Conservation (phyloP, 2,329 filamentous ascomycete species). For the Ophiosphaerella korrae region DNA sequence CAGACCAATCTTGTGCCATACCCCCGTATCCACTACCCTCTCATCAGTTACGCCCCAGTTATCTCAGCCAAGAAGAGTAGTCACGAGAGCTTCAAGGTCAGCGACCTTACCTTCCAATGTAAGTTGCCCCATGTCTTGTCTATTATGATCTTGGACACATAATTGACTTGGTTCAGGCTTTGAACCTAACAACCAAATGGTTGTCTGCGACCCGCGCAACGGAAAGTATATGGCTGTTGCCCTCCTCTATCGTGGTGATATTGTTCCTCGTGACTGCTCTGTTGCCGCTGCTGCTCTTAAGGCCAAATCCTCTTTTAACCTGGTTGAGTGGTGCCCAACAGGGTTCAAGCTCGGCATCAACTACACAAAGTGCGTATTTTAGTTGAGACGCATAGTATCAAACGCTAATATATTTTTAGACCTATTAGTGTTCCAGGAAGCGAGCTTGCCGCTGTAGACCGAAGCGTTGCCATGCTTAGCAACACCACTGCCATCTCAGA, state of each 20-base stretch:
- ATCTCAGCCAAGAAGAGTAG: slow-evolving; percentile 75
- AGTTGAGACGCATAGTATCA: neutral
- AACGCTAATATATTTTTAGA: slow-evolving; percentile 62
- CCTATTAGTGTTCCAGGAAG: slow-evolving; percentile 95
- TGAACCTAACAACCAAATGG: slow-evolving; percentile 80
- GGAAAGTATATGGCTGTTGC: slow-evolving; percentile 79
- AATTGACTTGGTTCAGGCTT: slow-evolving; percentile 58
- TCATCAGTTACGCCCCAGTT: slow-evolving; percentile 75
- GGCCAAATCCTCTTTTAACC: slow-evolving; percentile 73
- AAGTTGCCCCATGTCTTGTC: slow-evolving; percentile 10
- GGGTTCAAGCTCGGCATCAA: slow-evolving; percentile 79
- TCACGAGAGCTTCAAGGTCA: slow-evolving; percentile 86
- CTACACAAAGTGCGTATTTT: slow-evolving; percentile 60
- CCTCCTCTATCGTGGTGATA: slow-evolving; percentile 73
- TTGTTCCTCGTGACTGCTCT: slow-evolving; percentile 72
- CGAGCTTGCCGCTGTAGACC: slow-evolving; percentile 96
- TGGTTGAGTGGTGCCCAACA: slow-evolving; percentile 77
- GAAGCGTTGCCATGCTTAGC: slow-evolving; percentile 83
- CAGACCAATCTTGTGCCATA: slow-evolving; percentile 77
- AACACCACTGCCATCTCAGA: slow-evolving; percentile 77
- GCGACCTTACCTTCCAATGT: slow-evolving; percentile 77
- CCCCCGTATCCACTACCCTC: slow-evolving; percentile 74
- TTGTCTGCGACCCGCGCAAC: slow-evolving; percentile 74
- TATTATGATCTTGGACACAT: neutral
- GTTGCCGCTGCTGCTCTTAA: slow-evolving; percentile 70